A percentile compares a stretch with the other conserved stretches of the same genome.
Evolutionary conservation across 2,329 filamentous ascomycete species (phyloP).

Genomic region (Ceratocystis albifundus): DNA sequence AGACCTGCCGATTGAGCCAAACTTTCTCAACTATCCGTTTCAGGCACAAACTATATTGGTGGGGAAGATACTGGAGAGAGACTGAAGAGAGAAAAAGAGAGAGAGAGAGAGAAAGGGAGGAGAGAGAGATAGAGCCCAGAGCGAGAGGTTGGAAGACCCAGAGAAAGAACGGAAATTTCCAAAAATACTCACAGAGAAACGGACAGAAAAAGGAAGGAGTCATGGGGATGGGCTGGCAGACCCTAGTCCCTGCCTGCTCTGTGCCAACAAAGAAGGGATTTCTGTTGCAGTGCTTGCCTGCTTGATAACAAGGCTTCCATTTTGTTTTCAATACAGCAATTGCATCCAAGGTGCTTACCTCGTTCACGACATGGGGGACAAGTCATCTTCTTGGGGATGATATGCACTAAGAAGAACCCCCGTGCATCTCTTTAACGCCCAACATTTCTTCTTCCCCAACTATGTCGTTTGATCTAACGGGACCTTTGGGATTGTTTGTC

Average conservation of each 20-base stretch:
- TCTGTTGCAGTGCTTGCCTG: neutral
- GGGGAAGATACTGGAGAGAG: neutral
- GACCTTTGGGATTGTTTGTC: neutral
- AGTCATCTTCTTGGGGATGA: too few relatives aligned
- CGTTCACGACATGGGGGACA: too few relatives aligned
- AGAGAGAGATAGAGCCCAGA: neutral
- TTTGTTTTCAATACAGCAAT: neutral
- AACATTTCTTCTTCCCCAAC: neutral
- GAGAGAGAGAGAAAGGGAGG: neutral
- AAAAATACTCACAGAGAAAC: conserved; percentile 3
- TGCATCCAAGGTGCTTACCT: neutral
- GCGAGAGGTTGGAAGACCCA: neutral
- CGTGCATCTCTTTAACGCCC: neutral
- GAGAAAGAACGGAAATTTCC: neutral
- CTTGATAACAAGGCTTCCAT: too few relatives aligned
- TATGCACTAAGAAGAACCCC: too few relatives aligned
- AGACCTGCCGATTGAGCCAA: neutral
- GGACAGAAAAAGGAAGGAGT: neutral
- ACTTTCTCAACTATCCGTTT: neutral
- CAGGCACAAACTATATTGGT: neutral
- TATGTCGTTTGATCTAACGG: neutral
- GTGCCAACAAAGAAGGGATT: conserved; percentile 2
- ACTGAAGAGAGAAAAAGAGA: neutral
- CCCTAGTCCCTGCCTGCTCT: neutral
- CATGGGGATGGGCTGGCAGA: neutral